Conservation (phyloP, 2,329 filamentous ascomycete genomes). For the Ceratocystiopsis minuta region DNA sequence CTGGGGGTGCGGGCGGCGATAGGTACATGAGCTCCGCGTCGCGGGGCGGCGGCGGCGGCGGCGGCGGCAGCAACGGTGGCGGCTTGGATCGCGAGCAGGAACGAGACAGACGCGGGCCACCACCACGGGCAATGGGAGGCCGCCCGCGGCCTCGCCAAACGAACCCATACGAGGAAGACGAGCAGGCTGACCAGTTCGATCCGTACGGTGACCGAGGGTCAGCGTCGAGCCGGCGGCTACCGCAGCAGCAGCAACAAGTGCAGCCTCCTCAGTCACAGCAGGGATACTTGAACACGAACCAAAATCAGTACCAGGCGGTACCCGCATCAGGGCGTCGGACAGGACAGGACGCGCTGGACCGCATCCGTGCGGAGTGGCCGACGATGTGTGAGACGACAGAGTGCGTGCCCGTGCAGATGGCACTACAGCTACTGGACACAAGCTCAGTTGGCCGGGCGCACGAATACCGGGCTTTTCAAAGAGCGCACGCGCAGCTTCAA, state of each 20-base stretch:
- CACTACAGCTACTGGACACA: slow-evolving; percentile 83
- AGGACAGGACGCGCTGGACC: slow-evolving; percentile 46
- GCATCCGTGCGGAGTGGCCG: slow-evolving; percentile 79
- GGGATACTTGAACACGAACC: not conserved
- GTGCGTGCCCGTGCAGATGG: slow-evolving; percentile 83
- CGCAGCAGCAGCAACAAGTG: slow-evolving; percentile 8
- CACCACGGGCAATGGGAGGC: too few species aligned
- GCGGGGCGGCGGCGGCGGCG: not conserved
- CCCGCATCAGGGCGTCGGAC: slow-evolving; percentile 39
- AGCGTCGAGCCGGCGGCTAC: slow-evolving; percentile 9
- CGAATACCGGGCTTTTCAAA: slow-evolving; percentile 69
- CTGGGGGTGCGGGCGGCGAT: slow-evolving; percentile 16
- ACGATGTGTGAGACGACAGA: slow-evolving; percentile 67
- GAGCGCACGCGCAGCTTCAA: slow-evolving; percentile 77
- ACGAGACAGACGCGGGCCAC: too few species aligned
- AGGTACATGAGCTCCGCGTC: not conserved
- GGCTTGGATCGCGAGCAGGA: not conserved
- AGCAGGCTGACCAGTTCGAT: slow-evolving; percentile 2
- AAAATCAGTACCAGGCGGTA: slow-evolving; percentile 7
- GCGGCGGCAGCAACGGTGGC: not conserved
- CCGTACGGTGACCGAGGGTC: slow-evolving; percentile 2
- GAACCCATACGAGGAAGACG: slow-evolving; percentile 2
- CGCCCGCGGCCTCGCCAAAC: not conserved
- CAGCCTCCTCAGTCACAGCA: not conserved
- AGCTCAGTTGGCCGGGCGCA: slow-evolving; percentile 86